A percentile compares a stretch with the other conserved stretches of the same genome.
Conservation (phyloP, 192 early-diverging fungal genomes). For the Gonapodya prolifera region DNA sequence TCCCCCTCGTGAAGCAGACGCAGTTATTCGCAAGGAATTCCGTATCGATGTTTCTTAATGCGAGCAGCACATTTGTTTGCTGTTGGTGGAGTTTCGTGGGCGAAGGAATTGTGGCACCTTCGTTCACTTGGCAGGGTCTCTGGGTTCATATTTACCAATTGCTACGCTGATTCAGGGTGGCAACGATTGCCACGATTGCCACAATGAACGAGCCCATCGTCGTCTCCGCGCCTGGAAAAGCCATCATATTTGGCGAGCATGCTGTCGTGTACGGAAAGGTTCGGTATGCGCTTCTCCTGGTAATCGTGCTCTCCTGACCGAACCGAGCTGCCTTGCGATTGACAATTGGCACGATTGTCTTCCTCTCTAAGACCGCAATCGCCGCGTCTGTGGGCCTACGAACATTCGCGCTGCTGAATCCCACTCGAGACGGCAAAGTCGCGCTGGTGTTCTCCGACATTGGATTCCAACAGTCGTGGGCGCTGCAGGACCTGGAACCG, state of each 20-base stretch:
- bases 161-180: background rate
- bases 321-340: too few relatives aligned
- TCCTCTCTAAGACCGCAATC: conserved; percentile 47
- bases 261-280: conserved; percentile 89
- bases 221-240: conserved; percentile 84
- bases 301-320: too few relatives aligned
- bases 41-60: background rate
- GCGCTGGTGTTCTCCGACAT: conserved; percentile 52
- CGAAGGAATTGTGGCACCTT: background rate
- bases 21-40: background rate
- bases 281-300: background rate
- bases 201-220: conserved; percentile 22
- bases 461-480: conserved; percentile 9
- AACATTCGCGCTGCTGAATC: conserved; percentile 49
- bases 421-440: conserved; percentile 27
- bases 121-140: background rate
- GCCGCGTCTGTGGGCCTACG: conserved; percentile 71
- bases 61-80: background rate
- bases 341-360: too few relatives aligned
- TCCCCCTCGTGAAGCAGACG: too few relatives aligned
- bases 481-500: background rate
- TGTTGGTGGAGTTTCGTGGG: background rate
- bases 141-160: background rate
- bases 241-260: conserved; percentile 97
- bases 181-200: too few relatives aligned